A percentile compares a stretch with the other conserved stretches of the same genome.
Conservation (phyloP, 768 basidiomycete genomes). For the Nidula microcarpa region DNA sequence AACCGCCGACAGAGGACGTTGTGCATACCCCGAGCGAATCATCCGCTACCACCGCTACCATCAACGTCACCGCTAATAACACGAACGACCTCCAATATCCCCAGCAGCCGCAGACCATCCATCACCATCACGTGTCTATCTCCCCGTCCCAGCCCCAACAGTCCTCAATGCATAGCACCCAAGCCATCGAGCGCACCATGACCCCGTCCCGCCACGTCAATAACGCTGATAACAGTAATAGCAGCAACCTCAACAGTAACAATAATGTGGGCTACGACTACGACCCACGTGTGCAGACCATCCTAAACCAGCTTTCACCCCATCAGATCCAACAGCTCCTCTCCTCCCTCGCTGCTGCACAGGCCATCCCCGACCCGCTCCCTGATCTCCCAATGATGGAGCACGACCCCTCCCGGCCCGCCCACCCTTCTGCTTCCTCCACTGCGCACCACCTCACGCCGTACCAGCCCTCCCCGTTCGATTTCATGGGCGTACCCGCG, state of each 20-base stretch:
- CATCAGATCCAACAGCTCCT: slow-evolving; percentile 58
- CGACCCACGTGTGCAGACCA: slow-evolving; percentile 43
- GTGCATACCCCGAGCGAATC: background rate
- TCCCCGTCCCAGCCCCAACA: no score
- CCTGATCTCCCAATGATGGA: background rate
- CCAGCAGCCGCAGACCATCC: no score
- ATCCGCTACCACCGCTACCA: background rate
- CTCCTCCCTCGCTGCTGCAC: slow-evolving; percentile 31
- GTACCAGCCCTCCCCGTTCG: slow-evolving; percentile 26
- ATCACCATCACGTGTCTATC: no score
- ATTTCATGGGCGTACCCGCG: slow-evolving; percentile 15
- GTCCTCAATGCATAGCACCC: no score
- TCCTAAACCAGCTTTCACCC: slow-evolving; percentile 52
- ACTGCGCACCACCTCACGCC: slow-evolving; percentile 18
- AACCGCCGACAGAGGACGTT: slow-evolving; percentile 1
- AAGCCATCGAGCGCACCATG: background rate
- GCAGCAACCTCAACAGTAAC: slow-evolving; percentile 5
- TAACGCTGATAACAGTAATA: background rate
- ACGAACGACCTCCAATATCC: no score
- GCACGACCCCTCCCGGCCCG: slow-evolving; percentile 5
- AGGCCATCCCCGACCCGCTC: slow-evolving; percentile 12
- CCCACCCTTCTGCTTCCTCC: slow-evolving; percentile 10
- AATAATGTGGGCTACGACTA: slow-evolving; percentile 20
- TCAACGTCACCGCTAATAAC: no score
- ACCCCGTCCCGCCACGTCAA: background rate